Evolutionary conservation across 2,329 filamentous ascomycete genomes (phyloP).

Genomic region (Beauveria sp.): DNA sequence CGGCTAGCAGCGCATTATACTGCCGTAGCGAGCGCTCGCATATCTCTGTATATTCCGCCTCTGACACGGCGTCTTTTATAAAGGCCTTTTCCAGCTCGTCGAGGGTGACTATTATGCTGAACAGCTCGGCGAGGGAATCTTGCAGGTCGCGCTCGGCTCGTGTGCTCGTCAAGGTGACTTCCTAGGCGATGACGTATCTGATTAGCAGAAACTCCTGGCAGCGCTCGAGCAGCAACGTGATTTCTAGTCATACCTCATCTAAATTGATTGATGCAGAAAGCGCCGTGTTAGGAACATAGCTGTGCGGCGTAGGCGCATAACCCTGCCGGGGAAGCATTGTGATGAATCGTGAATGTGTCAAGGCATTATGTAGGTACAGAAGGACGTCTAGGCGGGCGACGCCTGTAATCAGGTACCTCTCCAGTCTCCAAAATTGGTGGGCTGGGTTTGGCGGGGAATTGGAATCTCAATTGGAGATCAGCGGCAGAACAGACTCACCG

Average conservation of each 20-base stretch:
- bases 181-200: slow-evolving; percentile 41
- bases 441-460: neutral
- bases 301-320: slow-evolving; percentile 84
- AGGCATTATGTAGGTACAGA: neutral
- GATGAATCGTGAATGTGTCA: slow-evolving; percentile 13
- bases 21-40: slow-evolving; percentile 91
- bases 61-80: slow-evolving; percentile 86
- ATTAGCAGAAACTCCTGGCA: slow-evolving; percentile 4
- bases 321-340: slow-evolving; percentile 55
- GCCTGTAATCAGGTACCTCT: neutral
- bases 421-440: neutral
- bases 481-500: slow-evolving; percentile 29
- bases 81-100: slow-evolving; percentile 96
- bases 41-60: slow-evolving; percentile 91
- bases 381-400: neutral
- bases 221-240: neutral
- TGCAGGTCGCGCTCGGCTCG: slow-evolving; percentile 86
- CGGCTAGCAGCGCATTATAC: slow-evolving; percentile 87
- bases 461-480: neutral
- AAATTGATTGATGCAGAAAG: slow-evolving; percentile 86
- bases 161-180: slow-evolving; percentile 85
- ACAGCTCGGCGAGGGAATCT: slow-evolving; percentile 93
- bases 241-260: slow-evolving; percentile 59
- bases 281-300: slow-evolving; percentile 78
- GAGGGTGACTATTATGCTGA: slow-evolving; percentile 92